Percentiles rank a stretch among this genome's conserved stretches.
phyloP scores from a whole-genome alignment of 192 early-diverging fungal species.

The Tieghemiomyces parasiticus region DNA sequence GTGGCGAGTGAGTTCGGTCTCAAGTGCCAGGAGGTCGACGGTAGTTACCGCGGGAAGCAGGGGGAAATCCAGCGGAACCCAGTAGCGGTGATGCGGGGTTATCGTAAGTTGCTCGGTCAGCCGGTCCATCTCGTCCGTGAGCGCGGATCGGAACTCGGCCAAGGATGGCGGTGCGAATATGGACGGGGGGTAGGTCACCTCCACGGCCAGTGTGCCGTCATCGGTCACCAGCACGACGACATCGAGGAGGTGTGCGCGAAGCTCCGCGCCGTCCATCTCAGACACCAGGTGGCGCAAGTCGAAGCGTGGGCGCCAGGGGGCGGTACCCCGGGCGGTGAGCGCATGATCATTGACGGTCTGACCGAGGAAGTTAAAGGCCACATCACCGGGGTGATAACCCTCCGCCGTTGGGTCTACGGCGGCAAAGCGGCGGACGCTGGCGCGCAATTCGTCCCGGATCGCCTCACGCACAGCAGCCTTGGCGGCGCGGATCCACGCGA shows the following conservation, averaged over 20 bases:
- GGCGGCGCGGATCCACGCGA: neutral
- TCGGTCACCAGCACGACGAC: neutral
- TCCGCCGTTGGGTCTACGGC: too few relatives aligned
- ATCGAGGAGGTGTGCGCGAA: neutral
- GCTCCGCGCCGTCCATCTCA: neutral
- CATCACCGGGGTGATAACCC: neutral
- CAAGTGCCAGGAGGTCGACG: neutral
- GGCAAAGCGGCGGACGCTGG: neutral
- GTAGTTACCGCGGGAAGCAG: neutral
- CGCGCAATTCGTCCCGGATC: neutral
- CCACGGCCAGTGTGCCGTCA: neutral
- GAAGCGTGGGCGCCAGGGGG: neutral
- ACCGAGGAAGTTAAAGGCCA: slow-evolving; percentile 6
- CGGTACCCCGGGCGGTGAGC: neutral
- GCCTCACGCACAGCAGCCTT: neutral
- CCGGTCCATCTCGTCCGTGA: too few relatives aligned
- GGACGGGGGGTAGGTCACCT: neutral
- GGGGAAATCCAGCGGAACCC: neutral
- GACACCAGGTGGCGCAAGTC: neutral
- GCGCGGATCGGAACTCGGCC: too few relatives aligned
- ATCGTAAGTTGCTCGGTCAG: too few relatives aligned
- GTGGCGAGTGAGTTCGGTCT: neutral
- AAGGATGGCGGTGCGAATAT: too few relatives aligned
- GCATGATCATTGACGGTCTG: neutral
- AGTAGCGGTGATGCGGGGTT: too few relatives aligned